Conservation (phyloP, 2,329 filamentous ascomycete genomes). For the Myotisia sp. region DNA sequence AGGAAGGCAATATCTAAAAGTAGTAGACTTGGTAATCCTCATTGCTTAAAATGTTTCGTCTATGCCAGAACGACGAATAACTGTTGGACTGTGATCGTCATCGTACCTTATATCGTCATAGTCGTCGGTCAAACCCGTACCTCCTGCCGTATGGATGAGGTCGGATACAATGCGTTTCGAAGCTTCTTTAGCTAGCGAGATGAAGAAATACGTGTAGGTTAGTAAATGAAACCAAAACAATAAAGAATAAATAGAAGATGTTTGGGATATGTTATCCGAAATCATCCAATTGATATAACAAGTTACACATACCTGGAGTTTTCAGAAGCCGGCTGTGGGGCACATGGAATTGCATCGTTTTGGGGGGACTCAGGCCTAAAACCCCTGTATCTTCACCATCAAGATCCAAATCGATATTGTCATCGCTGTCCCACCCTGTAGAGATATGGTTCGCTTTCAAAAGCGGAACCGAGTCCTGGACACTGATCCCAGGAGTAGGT, state of each 20-base stretch:
- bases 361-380: slow-evolving; percentile 71
- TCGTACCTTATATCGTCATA: slow-evolving; percentile 17
- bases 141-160: slow-evolving; percentile 31
- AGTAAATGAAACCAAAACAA: not conserved
- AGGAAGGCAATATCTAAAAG: too few relatives aligned
- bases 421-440: slow-evolving; percentile 70
- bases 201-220: not conserved
- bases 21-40: too few relatives aligned
- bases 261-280: not conserved
- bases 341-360: slow-evolving; percentile 45
- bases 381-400: slow-evolving; percentile 44
- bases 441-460: slow-evolving; percentile 24
- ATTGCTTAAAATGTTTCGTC: slow-evolving; percentile 35
- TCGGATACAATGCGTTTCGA: slow-evolving; percentile 37
- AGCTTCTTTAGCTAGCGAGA: slow-evolving; percentile 33
- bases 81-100: slow-evolving; percentile 30
- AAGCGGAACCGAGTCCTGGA: slow-evolving; percentile 59
- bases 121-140: slow-evolving; percentile 19
- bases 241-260: not conserved
- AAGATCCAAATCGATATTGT: slow-evolving; percentile 40
- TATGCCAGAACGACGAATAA: slow-evolving; percentile 28
- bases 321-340: slow-evolving; percentile 36
- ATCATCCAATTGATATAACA: not conserved
- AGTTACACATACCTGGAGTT: slow-evolving; percentile 29
- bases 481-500: slow-evolving; percentile 59